A percentile compares a stretch with the other conserved stretches of the same genome.
These are phyloP conservation scores for Ogataea angusta DNA, from an alignment of 805 yeast genomes.

Conservation along the genomic window DNA sequence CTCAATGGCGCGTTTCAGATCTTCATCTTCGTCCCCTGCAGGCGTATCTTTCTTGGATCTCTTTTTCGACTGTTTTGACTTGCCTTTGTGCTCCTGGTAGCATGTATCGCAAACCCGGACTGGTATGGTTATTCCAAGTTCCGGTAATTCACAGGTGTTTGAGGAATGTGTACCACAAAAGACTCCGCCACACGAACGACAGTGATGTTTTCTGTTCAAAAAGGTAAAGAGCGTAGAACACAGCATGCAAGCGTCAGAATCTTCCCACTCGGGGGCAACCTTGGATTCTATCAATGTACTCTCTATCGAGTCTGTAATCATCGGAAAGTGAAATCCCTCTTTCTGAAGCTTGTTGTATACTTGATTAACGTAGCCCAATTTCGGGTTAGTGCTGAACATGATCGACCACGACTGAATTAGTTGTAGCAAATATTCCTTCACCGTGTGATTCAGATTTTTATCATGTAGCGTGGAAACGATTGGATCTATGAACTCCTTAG, in stretches of 20 bases:
- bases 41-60: constrained; percentile 23
- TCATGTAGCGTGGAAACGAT: constrained; percentile 45
- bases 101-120: constrained; percentile 96
- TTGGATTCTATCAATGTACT: constrained; percentile 72
- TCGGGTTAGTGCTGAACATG: constrained; percentile 66
- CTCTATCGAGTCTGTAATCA: constrained; percentile 35
- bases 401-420: constrained; percentile 75
- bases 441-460: constrained; percentile 41
- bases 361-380: constrained; percentile 59
- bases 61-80: constrained; percentile 22
- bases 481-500: constrained; percentile 84
- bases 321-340: constrained; percentile 70
- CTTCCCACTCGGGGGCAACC: constrained; percentile 98
- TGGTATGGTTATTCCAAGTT: constrained; percentile 80
- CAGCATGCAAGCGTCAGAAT: constrained; percentile 92
- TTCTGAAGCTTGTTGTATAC: constrained; percentile 56
- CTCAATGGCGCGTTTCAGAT: constrained; percentile 72
- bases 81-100: constrained; percentile 54
- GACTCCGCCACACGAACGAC: constrained; percentile 96
- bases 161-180: constrained; percentile 85
- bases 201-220: constrained; percentile 90
- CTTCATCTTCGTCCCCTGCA: constrained; percentile 62
- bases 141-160: constrained; percentile 66
- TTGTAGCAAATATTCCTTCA: constrained; percentile 57
- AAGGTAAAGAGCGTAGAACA: constrained; percentile 79